Evolutionary conservation across 805 yeast genomes (phyloP), one percentile per base, ranked within the genome.

Genomic region (Ogataea kodamae): DNA sequence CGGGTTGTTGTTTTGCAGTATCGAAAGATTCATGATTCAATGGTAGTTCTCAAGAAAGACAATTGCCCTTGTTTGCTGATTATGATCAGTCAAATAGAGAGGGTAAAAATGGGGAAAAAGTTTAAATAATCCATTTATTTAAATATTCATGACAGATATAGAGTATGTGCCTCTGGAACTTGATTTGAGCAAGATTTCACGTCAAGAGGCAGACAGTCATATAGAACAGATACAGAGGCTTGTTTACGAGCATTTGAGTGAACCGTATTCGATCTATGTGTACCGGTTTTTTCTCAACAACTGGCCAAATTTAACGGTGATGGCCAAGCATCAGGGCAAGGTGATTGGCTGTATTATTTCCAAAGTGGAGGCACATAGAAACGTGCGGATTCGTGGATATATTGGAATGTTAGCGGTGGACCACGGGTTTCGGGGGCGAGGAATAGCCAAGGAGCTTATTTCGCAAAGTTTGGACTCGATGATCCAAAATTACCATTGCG

Each of bases 351-450:
- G 82, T 22, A 78, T 90, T 6, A 84, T 92, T 5, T 79, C 94
- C 33, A 86, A 88, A 50, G 74, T 78, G 9, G 95, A 84, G 43
- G 65, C 73, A 1, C 97, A 90, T 59, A 69, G 90, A 39, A 68
- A 72, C 14, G 79, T 75, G 8, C 67, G 96, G 40, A 54, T 68
- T 46, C 69, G 98, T 40, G 98, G 98, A 0, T 92, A 92, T 52
- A 89, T 92, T 18, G 98, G 97, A 2, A 92, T 92, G 98, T 63
- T 92, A 35, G 96, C 94, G 0, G 95, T 90, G 9, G 78, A 79
- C 31, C 76, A 77, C 22, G 54, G 61, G 10, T 78, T 70, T 54
- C 65, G 98, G 35, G 89, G 94, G 3, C 65, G 63, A 26, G 96
- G 96, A 1, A 81, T 89, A 28, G 97, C 97, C 3, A 80, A 80